These are phyloP conservation scores for Carallia brachiata DNA, from an alignment of 345 rosid genomes.

Conservation along the genomic window DNA sequence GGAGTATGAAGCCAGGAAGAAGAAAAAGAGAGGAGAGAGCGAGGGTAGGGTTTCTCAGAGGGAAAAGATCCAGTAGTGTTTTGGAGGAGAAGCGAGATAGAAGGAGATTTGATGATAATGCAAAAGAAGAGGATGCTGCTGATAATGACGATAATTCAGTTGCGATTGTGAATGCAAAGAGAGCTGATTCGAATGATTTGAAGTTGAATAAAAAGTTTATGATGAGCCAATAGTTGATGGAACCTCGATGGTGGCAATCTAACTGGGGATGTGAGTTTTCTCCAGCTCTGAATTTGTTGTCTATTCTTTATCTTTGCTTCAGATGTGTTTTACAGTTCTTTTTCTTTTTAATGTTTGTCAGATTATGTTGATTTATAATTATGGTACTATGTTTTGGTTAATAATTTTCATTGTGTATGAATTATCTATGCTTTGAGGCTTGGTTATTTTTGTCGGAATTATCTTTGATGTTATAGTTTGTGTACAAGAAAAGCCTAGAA, in stretches of 20 bases:
- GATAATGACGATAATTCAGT: constrained; percentile 1
- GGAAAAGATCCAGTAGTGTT: too few relatives aligned
- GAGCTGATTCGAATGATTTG: constrained; percentile 21
- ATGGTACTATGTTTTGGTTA: too few relatives aligned
- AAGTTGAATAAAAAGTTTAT: constrained; percentile 34
- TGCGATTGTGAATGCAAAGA: constrained; percentile 15
- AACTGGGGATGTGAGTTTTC: constrained; percentile 50
- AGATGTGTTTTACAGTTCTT: neutral
- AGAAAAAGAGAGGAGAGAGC: constrained; percentile 19
- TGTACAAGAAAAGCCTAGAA: too few relatives aligned
- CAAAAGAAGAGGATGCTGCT: constrained; percentile 15
- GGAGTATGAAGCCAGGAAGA: constrained; percentile 32
- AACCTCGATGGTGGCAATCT: constrained; percentile 23
- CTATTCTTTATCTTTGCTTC: neutral
- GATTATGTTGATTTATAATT: too few relatives aligned
- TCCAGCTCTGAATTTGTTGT: neutral
- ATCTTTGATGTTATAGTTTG: too few relatives aligned
- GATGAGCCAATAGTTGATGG: constrained; percentile 19
- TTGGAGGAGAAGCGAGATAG: constrained; percentile 37
- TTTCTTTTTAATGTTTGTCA: neutral
- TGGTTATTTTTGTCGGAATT: too few relatives aligned
- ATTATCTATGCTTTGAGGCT: too few relatives aligned
- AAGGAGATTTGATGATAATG: constrained; percentile 56
- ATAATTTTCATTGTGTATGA: too few relatives aligned
- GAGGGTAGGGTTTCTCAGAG: neutral